Percentiles rank a stretch among this genome's conserved stretches.
Evolutionary conservation across 2,329 filamentous ascomycete genomes (phyloP).

Genomic region (Penicillium carneum): DNA sequence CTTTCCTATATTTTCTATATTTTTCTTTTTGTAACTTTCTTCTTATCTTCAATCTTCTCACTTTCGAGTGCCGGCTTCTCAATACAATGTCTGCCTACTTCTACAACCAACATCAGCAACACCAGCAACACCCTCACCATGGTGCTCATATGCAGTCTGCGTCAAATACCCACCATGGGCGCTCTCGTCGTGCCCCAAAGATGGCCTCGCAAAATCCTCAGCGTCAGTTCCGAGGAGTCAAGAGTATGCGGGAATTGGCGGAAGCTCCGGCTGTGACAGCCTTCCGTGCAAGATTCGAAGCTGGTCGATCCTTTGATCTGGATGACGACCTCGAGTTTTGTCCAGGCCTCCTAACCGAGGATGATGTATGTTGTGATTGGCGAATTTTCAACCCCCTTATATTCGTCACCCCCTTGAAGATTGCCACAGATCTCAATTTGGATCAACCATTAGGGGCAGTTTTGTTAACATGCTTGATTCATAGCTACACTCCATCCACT

Average conservation of each 20-base stretch:
- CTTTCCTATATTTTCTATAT: slow-evolving; percentile 35
- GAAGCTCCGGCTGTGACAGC: slow-evolving; percentile 77
- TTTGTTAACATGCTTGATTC: slow-evolving; percentile 34
- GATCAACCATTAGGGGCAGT: neutral
- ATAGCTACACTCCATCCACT: slow-evolving; percentile 89
- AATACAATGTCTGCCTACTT: slow-evolving; percentile 57
- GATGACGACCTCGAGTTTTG: slow-evolving; percentile 97
- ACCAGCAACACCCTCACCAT: slow-evolving; percentile 52
- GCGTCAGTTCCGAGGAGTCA: slow-evolving; percentile 83
- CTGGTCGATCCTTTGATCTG: slow-evolving; percentile 89
- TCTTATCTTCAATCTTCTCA: slow-evolving; percentile 32
- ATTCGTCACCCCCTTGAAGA: slow-evolving; percentile 10
- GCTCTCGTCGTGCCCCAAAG: slow-evolving; percentile 83
- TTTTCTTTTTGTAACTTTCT: slow-evolving; percentile 35
- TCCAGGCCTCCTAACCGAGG: slow-evolving; percentile 88
- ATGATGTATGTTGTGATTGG: slow-evolving; percentile 70
- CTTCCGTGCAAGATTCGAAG: slow-evolving; percentile 88
- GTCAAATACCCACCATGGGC: slow-evolving; percentile 81
- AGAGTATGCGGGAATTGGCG: slow-evolving; percentile 83
- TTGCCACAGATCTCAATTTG: slow-evolving; percentile 1
- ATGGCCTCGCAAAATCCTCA: slow-evolving; percentile 82
- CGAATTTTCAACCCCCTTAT: slow-evolving; percentile 1
- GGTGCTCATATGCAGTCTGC: slow-evolving; percentile 56
- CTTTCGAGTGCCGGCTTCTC: slow-evolving; percentile 38
- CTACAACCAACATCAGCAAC: slow-evolving; percentile 55